A percentile compares a stretch with the other conserved stretches of the same genome.
phyloP scores from a whole-genome alignment of 2,329 filamentous ascomycete genomes.

The Alternaria rosae region DNA sequence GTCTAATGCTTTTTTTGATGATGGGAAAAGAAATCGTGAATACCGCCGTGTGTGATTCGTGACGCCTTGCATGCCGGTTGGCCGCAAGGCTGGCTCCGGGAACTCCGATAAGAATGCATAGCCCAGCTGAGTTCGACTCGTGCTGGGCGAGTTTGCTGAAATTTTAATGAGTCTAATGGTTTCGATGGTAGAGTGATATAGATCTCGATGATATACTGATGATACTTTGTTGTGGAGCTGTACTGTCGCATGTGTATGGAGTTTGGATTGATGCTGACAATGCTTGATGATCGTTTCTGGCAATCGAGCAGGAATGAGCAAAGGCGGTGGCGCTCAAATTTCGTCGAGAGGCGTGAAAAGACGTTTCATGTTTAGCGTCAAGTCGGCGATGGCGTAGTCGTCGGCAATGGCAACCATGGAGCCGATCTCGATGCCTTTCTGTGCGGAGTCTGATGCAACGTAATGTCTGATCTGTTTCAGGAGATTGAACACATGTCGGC shows the following conservation, averaged over 20 bases:
- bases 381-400: constrained; percentile 68
- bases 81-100: constrained; percentile 22
- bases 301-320: constrained; percentile 2
- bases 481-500: constrained; percentile 66
- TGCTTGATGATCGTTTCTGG: constrained; percentile 5
- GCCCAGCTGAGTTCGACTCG: constrained; percentile 18
- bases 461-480: constrained; percentile 67
- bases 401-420: constrained; percentile 74
- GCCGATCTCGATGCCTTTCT: constrained; percentile 71
- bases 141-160: constrained; percentile 22
- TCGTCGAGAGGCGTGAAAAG: constrained; percentile 68
- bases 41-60: constrained; percentile 30
- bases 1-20: constrained; percentile 48
- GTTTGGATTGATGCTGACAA: constrained; percentile 5
- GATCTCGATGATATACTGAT: constrained; percentile 31
- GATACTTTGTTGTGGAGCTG: constrained; percentile 26
- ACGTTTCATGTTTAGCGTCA: constrained; percentile 74
- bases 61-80: constrained; percentile 18
- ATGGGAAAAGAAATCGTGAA: constrained; percentile 30
- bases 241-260: constrained; percentile 7
- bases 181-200: constrained; percentile 14
- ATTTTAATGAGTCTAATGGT: constrained; percentile 21
- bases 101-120: constrained; percentile 44
- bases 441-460: constrained; percentile 69
- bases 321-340: constrained; percentile 3